Evolutionary conservation across 1,284 basidiomycete genomes (phyloP).

Genomic region (Boletellus dicymbophilus): DNA sequence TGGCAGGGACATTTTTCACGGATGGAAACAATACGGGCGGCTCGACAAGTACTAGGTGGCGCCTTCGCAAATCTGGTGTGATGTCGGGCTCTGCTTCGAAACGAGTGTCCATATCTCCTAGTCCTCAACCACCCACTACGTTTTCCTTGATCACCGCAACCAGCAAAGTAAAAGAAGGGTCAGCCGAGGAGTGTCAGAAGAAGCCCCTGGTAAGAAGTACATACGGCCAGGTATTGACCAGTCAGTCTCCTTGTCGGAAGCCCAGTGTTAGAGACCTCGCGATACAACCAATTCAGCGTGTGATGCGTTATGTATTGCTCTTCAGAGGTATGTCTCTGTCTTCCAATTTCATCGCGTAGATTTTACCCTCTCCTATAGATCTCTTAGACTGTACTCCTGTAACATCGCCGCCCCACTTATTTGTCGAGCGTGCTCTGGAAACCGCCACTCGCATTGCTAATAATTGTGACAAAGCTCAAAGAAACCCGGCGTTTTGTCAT

Average conservation of each 20-base stretch:
- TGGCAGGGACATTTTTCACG: conserved; percentile 60
- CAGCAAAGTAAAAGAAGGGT: conserved; percentile 3
- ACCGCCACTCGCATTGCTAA: conserved; percentile 59
- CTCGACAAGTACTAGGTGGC: conserved; percentile 23
- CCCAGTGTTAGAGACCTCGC: conserved; percentile 53
- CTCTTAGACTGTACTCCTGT: conserved; percentile 45
- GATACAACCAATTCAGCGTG: conserved; percentile 68
- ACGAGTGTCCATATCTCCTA: neutral
- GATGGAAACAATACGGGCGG: conserved; percentile 17
- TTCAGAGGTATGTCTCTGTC: conserved; percentile 53
- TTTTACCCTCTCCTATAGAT: conserved; percentile 30
- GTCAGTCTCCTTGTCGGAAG: conserved; percentile 29
- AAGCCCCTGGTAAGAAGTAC: too few relatives aligned
- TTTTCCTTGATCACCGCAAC: conserved; percentile 6
- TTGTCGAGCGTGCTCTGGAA: conserved; percentile 62
- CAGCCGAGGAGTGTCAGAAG: conserved; percentile 5
- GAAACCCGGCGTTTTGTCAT: conserved; percentile 52
- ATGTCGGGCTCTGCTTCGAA: conserved; percentile 9
- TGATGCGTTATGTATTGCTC: conserved; percentile 68
- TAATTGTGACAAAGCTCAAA: conserved; percentile 66
- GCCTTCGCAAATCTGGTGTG: conserved; percentile 22
- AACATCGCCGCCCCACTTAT: conserved; percentile 42
- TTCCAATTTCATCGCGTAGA: neutral
- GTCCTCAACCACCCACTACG: conserved; percentile 16
- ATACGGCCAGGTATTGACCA: conserved; percentile 17